phyloP scores from a whole-genome alignment of 441 rosid species.

The Croton laevigatus region DNA sequence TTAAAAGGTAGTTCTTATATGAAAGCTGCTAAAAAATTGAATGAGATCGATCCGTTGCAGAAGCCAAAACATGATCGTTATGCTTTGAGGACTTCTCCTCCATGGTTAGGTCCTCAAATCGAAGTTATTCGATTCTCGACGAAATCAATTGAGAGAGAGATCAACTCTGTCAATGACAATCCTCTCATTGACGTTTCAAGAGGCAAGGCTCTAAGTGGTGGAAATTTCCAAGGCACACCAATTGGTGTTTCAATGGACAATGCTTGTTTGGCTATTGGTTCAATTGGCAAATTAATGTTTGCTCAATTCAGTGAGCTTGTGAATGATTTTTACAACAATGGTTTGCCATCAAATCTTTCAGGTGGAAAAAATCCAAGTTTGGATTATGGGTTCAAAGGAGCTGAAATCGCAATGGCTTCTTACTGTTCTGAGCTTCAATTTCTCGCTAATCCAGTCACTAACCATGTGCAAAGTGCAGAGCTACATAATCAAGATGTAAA shows the following conservation, averaged over 20 bases:
- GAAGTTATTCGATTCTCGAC: slow-evolving; percentile 64
- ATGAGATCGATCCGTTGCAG: slow-evolving; percentile 62
- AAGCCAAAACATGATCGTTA: slow-evolving; percentile 73
- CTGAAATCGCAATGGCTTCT: slow-evolving; percentile 82
- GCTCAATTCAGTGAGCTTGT: slow-evolving; percentile 88
- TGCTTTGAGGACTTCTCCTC: slow-evolving; percentile 68
- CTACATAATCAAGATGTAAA: slow-evolving; percentile 70
- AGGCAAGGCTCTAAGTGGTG: slow-evolving; percentile 75
- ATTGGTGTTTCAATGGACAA: slow-evolving; percentile 83
- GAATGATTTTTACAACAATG: slow-evolving; percentile 83
- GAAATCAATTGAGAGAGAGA: slow-evolving; percentile 66
- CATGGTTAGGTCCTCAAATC: slow-evolving; percentile 70
- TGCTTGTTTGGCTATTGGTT: slow-evolving; percentile 52
- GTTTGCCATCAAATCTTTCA: slow-evolving; percentile 74
- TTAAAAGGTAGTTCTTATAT: slow-evolving; percentile 56
- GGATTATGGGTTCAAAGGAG: slow-evolving; percentile 89
- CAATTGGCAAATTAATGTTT: slow-evolving; percentile 71
- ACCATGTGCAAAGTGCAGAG: slow-evolving; percentile 62
- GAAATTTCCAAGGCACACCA: slow-evolving; percentile 90
- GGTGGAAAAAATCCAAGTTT: slow-evolving; percentile 65
- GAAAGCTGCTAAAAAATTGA: slow-evolving; percentile 53
- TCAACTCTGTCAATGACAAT: slow-evolving; percentile 69
- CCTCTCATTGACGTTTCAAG: slow-evolving; percentile 72
- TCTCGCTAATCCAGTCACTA: slow-evolving; percentile 62
- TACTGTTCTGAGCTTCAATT: slow-evolving; percentile 79